Conservation (phyloP, 2,329 filamentous ascomycete species). For the Neoascochyta sp. region DNA sequence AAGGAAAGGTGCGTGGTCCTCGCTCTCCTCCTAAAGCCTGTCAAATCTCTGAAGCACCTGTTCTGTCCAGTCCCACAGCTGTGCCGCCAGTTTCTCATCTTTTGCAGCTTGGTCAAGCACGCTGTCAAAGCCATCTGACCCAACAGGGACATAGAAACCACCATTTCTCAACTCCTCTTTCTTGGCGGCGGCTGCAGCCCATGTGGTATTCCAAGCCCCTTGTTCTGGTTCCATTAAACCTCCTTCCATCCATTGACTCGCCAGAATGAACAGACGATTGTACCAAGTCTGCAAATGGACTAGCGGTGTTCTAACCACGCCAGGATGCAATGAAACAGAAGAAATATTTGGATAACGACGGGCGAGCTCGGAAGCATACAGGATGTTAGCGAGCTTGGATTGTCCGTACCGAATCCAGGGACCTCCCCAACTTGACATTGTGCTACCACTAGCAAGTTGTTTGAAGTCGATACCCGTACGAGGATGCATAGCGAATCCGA, state of each 20-base stretch:
- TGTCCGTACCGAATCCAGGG: conserved; percentile 44
- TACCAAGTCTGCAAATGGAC: conserved; percentile 18
- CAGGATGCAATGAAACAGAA: conserved; percentile 44
- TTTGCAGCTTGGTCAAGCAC: conserved; percentile 8
- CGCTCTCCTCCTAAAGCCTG: too few relatives aligned
- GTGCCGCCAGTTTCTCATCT: conserved; percentile 9
- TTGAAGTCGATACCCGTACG: conserved; percentile 32
- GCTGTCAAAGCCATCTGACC: conserved; percentile 7
- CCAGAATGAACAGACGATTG: conserved; percentile 11
- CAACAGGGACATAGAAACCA: conserved; percentile 36
- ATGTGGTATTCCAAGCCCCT: conserved; percentile 39
- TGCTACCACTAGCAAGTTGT: conserved; percentile 21
- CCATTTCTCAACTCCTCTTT: conserved; percentile 34
- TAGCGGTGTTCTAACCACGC: conserved; percentile 42
- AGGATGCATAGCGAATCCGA: conserved; percentile 15
- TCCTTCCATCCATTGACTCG: conserved; percentile 2
- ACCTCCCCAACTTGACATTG: conserved; percentile 19
- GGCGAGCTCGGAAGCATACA: conserved; percentile 42
- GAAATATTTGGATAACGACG: conserved; percentile 42
- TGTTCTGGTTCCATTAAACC: conserved; percentile 7
- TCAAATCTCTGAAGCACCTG: conserved; percentile 7
- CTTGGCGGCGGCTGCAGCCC: conserved; percentile 31
- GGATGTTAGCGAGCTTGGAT: conserved; percentile 48
- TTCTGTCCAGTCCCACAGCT: conserved; percentile 20
- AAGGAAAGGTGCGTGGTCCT: too few relatives aligned